Conservation (phyloP, 768 basidiomycete genomes). For the Chlorophyllum brunneum region DNA sequence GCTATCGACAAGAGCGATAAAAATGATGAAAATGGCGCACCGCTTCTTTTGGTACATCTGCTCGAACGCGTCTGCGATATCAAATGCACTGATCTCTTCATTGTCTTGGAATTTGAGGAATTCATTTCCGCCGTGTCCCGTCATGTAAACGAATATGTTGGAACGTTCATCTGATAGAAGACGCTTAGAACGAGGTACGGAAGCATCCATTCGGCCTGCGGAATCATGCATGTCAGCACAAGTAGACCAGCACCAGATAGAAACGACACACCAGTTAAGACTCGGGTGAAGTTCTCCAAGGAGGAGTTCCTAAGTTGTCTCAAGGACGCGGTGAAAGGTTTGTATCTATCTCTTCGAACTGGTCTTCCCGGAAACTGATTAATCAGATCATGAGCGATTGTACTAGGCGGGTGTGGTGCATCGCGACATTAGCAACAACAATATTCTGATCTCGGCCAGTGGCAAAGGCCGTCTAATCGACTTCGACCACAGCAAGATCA, state of each 20-base stretch:
- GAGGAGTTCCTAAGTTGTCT: no score
- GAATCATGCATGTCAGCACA: not conserved
- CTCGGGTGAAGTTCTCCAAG: slow-evolving; percentile 92
- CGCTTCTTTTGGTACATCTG: slow-evolving; percentile 98
- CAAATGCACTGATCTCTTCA: slow-evolving; percentile 95
- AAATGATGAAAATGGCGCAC: slow-evolving; percentile 34
- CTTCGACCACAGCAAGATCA: no score
- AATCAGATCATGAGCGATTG: no score
- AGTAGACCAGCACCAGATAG: not conserved
- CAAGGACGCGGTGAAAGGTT: no score
- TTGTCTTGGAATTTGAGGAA: slow-evolving; percentile 99
- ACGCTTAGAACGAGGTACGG: slow-evolving; percentile 88
- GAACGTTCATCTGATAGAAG: slow-evolving; percentile 86
- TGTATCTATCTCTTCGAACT: no score
- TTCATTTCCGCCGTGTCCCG: slow-evolving; percentile 96
- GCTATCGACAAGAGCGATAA: not conserved
- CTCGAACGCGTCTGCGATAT: slow-evolving; percentile 96
- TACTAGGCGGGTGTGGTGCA: no score
- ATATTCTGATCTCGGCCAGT: no score
- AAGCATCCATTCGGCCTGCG: slow-evolving; percentile 79
- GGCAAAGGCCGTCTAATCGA: no score
- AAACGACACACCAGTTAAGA: slow-evolving; percentile 73
- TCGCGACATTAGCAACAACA: no score
- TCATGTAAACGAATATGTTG: slow-evolving; percentile 97
- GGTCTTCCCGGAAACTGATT: no score